phyloP scores from a whole-genome alignment of 2,329 filamentous ascomycete genomes.

The Dothideomycetes sp. region DNA sequence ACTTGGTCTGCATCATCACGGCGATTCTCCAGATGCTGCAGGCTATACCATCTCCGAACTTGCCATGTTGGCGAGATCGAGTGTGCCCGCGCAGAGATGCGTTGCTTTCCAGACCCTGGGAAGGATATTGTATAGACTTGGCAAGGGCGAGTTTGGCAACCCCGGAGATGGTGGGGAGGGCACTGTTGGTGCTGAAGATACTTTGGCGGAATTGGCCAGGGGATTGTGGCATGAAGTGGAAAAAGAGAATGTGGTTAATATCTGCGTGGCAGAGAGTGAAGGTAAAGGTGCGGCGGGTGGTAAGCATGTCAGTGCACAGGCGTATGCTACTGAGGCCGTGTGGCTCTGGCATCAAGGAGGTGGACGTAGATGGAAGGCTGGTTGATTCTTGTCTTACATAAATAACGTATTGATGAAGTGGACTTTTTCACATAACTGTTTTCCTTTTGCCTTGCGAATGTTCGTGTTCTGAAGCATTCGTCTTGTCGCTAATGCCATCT shows the following conservation, averaged over 20 bases:
- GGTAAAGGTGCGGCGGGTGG: conserved; percentile 48
- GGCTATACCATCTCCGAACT: conserved; percentile 90
- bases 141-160: conserved; percentile 59
- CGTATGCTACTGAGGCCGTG: conserved; percentile 79
- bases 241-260: conserved; percentile 66
- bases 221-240: conserved; percentile 78
- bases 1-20: conserved; percentile 86
- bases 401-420: conserved; percentile 3
- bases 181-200: conserved; percentile 38
- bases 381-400: conserved; percentile 19
- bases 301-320: conserved; percentile 64
- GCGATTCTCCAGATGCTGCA: conserved; percentile 81
- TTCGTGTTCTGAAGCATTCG: neutral
- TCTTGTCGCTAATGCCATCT: neutral
- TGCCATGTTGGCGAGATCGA: conserved; percentile 67
- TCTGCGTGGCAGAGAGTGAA: conserved; percentile 64
- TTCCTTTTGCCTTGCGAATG: conserved; percentile 1
- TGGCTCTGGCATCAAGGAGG: conserved; percentile 77
- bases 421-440: neutral
- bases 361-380: conserved; percentile 49
- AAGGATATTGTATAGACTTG: conserved; percentile 72
- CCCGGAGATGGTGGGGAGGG: conserved; percentile 32
- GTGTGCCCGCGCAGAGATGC: conserved; percentile 78
- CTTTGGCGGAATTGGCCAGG: conserved; percentile 45
- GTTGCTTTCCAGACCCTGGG: conserved; percentile 88